These are phyloP conservation scores for Porphyrellus sp. DNA, from an alignment of 1,284 basidiomycete genomes.

Conservation along the genomic window DNA sequence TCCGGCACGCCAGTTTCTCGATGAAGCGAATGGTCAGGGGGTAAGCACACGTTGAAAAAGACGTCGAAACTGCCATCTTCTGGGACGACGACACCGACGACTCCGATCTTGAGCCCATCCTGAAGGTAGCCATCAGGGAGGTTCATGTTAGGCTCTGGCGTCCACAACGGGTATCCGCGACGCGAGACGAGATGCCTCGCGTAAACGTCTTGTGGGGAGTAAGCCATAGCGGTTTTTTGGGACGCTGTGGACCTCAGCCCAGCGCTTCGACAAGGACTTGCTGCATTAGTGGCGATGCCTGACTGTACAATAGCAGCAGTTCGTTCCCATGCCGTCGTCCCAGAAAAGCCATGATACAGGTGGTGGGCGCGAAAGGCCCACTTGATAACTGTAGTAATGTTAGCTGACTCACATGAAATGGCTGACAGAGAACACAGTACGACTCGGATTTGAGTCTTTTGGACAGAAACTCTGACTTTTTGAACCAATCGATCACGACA, in stretches of 20 bases:
- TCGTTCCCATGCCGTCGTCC: too few species aligned
- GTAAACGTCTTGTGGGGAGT: conserved; percentile 16
- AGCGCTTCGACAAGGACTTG: too few species aligned
- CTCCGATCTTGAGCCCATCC: conserved; percentile 27
- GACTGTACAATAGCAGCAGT: not conserved
- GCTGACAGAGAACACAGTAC: too few species aligned
- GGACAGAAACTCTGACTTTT: too few species aligned
- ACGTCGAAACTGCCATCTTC: conserved; percentile 28
- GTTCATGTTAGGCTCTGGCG: conserved; percentile 23
- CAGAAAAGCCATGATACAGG: too few species aligned
- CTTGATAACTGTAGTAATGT: too few species aligned
- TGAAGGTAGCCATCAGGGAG: conserved; percentile 23
- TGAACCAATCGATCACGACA: too few species aligned
- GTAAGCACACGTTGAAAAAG: conserved; percentile 30
- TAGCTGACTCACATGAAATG: too few species aligned
- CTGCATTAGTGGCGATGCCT: conserved; percentile 3
- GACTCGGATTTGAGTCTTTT: too few species aligned
- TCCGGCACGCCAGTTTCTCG: conserved; percentile 9
- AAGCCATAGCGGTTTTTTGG: not conserved
- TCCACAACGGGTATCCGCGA: conserved; percentile 29
- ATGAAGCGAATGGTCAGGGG: conserved; percentile 10
- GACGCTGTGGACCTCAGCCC: not conserved
- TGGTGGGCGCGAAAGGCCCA: too few species aligned
- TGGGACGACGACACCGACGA: conserved; percentile 31
- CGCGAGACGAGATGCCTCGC: conserved; percentile 19